Base-by-base conservation (phyloP, 768 basidiomycete species). In the Dacryopinax primogenitus region DNA sequence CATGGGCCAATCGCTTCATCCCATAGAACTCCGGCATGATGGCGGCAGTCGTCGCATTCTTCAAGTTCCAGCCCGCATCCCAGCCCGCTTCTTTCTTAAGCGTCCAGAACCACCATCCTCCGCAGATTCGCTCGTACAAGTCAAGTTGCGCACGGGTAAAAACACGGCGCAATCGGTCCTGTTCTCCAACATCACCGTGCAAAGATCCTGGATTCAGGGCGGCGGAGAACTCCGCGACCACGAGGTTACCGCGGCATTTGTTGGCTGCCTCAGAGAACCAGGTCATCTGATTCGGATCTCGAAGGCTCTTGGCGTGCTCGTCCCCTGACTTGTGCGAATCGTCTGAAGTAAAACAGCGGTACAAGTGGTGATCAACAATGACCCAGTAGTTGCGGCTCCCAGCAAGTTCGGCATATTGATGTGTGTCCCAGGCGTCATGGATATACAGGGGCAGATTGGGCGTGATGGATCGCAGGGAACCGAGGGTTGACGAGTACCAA, bases 91-190 rank as follows among this genome's bases (percentile, higher is more conserved):
- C 80, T 73, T 90, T 89, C 77, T 85, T 90, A 71, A 84, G 86
- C 36, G 87, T 90, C 90, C 90, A 90, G 72, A 87, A 92, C 76
- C 85, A 92, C 81, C 82, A 87, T 3, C 90, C 90, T 0, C 81
- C 83, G 66, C 87, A 86, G 35, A 75, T 69, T 51, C 74, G 72
- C 65, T 90, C 87, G 66, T 82, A 91, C 37, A 88, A 69, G 21
- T 78, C 80, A 61, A 90, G 74, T 72, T 92, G 84, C 2, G 88
- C 85, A 18, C 77, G 72, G 2, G 86, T 77, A 66, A 83, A 92
- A 15, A 72, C 75, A 9, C 78, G 68, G 44, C 79, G 73, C 65
- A 80, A 79, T 39, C 74, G 71, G 45, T 77, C 76, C 66, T 81
- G 76, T 66, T 80, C 71, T 7, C 74, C 72, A 44, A 73, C 75